Evolutionary conservation across 768 basidiomycete genomes (phyloP).

Genomic region (Pleurotus platypus): DNA sequence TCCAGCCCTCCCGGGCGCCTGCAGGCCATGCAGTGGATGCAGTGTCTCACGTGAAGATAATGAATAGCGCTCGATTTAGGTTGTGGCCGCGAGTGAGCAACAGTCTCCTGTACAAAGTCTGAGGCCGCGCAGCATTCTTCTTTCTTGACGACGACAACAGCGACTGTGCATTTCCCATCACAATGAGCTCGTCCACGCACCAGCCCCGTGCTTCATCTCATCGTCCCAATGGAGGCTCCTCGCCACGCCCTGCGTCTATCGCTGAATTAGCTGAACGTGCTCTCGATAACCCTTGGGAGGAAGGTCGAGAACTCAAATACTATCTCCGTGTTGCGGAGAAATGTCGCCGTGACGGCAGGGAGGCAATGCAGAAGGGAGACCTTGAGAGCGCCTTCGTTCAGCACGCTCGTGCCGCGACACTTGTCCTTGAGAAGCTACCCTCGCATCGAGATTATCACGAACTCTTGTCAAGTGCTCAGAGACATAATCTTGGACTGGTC

Average conservation of each 20-base stretch:
- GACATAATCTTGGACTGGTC: slow-evolving; percentile 67
- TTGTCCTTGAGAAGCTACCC: slow-evolving; percentile 79
- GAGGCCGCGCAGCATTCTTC: neutral
- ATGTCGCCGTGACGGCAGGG: slow-evolving; percentile 53
- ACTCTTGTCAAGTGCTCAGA: slow-evolving; percentile 53
- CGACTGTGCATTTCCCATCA: neutral
- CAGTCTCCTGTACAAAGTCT: neutral
- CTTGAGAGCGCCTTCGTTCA: slow-evolving; percentile 71
- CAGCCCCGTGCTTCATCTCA: neutral
- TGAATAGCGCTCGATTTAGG: neutral
- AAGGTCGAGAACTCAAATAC: slow-evolving; percentile 56
- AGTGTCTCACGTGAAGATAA: no score
- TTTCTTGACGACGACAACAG: neutral
- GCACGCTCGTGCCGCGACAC: slow-evolving; percentile 69
- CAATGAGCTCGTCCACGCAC: slow-evolving; percentile 1
- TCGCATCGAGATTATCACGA: slow-evolving; percentile 62
- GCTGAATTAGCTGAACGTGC: slow-evolving; percentile 64
- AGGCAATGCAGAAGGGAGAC: slow-evolving; percentile 45
- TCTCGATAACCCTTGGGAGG: slow-evolving; percentile 53
- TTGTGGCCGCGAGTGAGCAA: neutral
- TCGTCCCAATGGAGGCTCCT: slow-evolving; percentile 1
- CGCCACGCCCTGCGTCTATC: slow-evolving; percentile 52
- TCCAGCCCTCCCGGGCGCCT: no score
- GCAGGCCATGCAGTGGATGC: no score
- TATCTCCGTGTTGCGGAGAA: slow-evolving; percentile 65